phyloP scores from a whole-genome alignment of 1,139 yeast genomes.

The Suhomyces atakaporum region DNA sequence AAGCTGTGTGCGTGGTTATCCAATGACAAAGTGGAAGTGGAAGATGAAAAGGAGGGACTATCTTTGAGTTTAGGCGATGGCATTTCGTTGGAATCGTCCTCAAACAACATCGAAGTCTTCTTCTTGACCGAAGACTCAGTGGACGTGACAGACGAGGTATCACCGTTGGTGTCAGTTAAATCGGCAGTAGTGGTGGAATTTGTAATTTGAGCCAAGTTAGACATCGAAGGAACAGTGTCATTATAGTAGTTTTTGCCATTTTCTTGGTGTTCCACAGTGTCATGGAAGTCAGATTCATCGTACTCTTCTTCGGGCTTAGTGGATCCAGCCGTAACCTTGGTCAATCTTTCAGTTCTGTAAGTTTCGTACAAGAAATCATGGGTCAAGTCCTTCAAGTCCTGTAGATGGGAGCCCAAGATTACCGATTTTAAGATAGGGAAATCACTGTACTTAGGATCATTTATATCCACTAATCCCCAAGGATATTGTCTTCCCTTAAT shows the following conservation, averaged over 20 bases:
- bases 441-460: conserved; percentile 81
- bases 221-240: conserved; percentile 56
- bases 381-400: conserved; percentile 89
- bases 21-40: conserved; percentile 34
- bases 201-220: conserved; percentile 64
- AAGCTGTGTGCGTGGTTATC: conserved; percentile 9
- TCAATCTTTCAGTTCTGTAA: conserved; percentile 85
- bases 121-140: conserved; percentile 25
- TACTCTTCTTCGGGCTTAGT: conserved; percentile 30
- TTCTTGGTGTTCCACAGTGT: conserved; percentile 28
- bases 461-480: conserved; percentile 88
- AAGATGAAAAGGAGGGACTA: conserved; percentile 32
- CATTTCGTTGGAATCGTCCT: conserved; percentile 27
- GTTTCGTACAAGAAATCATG: conserved; percentile 90
- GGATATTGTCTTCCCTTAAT: conserved; percentile 87
- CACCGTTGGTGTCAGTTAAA: conserved; percentile 13
- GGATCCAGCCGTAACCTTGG: conserved; percentile 49
- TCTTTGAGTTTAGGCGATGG: conserved; percentile 36
- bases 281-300: conserved; percentile 33
- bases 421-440: conserved; percentile 82
- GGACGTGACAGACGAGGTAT: conserved; percentile 28
- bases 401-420: conserved; percentile 85
- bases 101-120: conserved; percentile 40
- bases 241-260: conserved; percentile 9
- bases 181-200: conserved; percentile 17